Conservation (phyloP, 139 green algal species). For the Tetraselmis striata region DNA sequence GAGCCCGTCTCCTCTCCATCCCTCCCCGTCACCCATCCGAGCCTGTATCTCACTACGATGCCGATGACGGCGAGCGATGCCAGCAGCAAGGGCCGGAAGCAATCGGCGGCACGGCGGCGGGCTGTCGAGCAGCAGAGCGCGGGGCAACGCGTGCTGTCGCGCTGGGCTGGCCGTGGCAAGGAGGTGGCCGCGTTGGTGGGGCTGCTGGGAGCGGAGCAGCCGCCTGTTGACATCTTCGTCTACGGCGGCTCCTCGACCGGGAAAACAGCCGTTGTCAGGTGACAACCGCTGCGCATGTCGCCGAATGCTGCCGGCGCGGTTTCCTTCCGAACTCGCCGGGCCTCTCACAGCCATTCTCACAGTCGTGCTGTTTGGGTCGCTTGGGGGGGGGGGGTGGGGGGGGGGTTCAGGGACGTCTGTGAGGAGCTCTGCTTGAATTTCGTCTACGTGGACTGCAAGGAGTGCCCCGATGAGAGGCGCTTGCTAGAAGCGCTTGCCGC, state of each 20-base stretch:
- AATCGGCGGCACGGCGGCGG: background rate
- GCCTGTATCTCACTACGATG: too few relatives aligned
- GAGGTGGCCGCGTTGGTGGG: background rate
- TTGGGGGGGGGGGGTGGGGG: too few relatives aligned
- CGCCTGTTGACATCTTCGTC: background rate
- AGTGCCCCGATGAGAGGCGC: background rate
- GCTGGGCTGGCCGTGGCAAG: background rate
- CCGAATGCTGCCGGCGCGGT: too few relatives aligned
- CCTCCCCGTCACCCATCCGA: too few relatives aligned
- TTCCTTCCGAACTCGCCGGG: too few relatives aligned
- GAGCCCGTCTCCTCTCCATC: too few relatives aligned
- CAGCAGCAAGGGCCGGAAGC: background rate
- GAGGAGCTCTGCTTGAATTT: background rate
- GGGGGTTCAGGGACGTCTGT: background rate
- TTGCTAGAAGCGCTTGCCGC: background rate
- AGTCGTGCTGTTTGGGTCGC: background rate
- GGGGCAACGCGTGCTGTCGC: background rate
- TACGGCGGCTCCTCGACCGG: background rate
- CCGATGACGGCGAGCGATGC: too few relatives aligned
- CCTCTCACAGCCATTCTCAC: too few relatives aligned
- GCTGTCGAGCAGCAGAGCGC: background rate
- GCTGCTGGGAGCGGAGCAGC: background rate
- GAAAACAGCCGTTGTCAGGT: background rate
- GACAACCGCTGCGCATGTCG: too few relatives aligned
- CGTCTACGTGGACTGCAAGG: background rate